Conservation (phyloP, 306 rosid species). For the Styphnolobium japonicum region DNA sequence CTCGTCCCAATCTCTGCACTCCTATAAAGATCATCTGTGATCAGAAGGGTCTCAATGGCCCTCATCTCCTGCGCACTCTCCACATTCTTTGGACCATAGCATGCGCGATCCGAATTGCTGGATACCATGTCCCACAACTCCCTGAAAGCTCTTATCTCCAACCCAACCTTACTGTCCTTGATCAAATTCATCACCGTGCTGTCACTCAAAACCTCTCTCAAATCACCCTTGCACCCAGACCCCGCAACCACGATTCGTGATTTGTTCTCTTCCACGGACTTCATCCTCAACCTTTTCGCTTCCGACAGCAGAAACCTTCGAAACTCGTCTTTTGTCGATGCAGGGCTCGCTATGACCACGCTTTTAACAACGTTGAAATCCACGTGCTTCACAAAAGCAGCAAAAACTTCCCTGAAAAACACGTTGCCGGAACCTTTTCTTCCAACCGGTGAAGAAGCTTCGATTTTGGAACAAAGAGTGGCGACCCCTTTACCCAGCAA, state of each 20-base stretch:
- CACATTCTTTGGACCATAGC: constrained; percentile 33
- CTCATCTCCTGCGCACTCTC: constrained; percentile 37
- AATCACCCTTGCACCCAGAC: background rate
- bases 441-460: background rate
- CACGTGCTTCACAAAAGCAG: constrained; percentile 19
- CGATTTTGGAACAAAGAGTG: constrained; percentile 10
- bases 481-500: constrained; percentile 15
- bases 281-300: constrained; percentile 25
- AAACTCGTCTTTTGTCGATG: constrained; percentile 17
- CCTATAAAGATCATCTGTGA: constrained; percentile 34
- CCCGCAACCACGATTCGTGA: constrained; percentile 10
- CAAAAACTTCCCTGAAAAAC: constrained; percentile 16
- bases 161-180: constrained; percentile 9
- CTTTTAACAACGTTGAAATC: constrained; percentile 20
- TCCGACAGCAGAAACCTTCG: constrained; percentile 17
- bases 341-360: constrained; percentile 20
- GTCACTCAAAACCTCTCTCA: constrained; percentile 25
- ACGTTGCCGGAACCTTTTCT: background rate
- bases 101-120: constrained; percentile 27
- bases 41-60: constrained; percentile 41
- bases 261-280: constrained; percentile 22
- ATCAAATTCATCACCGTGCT: constrained; percentile 28
- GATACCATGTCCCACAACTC: constrained; percentile 33
- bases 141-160: constrained; percentile 15
- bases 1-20: constrained; percentile 26